phyloP scores from a whole-genome alignment of 768 basidiomycete species.

The Sarcodon sp. region DNA sequence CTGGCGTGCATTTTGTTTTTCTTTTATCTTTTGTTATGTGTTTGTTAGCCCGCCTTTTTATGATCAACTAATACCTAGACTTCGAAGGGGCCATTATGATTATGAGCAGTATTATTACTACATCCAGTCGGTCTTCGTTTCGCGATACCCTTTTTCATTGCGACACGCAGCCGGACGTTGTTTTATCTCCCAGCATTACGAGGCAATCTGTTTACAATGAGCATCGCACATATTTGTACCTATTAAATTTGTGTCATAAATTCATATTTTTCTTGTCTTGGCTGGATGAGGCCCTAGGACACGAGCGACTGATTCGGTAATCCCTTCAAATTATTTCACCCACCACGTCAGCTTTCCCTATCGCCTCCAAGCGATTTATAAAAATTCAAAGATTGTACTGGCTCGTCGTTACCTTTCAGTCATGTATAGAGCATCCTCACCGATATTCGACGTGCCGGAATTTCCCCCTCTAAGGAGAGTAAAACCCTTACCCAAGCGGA shows the following conservation, averaged over 20 bases:
- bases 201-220: conserved; percentile 48
- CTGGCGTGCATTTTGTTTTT: conserved; percentile 6
- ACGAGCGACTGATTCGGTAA: conserved; percentile 1
- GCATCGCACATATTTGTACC: conserved; percentile 43
- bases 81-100: conserved; percentile 26
- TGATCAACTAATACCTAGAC: conserved; percentile 23
- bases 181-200: conserved; percentile 35
- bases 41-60: neutral
- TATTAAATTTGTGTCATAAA: neutral
- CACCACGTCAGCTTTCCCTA: neutral
- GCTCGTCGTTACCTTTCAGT: conserved; percentile 10
- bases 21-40: neutral
- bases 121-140: conserved; percentile 33
- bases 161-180: conserved; percentile 36
- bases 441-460: conserved; percentile 54
- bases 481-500: conserved; percentile 71
- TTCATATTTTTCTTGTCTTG: conserved; percentile 10
- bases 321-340: neutral
- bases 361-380: conserved; percentile 4
- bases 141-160: conserved; percentile 40
- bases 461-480: conserved; percentile 50
- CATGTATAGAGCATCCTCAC: conserved; percentile 44
- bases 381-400: conserved; percentile 2
- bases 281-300: neutral
- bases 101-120: conserved; percentile 30